phyloP scores from a whole-genome alignment of 2,329 filamentous ascomycete genomes.

The Chrysosporium keratinophilum region DNA sequence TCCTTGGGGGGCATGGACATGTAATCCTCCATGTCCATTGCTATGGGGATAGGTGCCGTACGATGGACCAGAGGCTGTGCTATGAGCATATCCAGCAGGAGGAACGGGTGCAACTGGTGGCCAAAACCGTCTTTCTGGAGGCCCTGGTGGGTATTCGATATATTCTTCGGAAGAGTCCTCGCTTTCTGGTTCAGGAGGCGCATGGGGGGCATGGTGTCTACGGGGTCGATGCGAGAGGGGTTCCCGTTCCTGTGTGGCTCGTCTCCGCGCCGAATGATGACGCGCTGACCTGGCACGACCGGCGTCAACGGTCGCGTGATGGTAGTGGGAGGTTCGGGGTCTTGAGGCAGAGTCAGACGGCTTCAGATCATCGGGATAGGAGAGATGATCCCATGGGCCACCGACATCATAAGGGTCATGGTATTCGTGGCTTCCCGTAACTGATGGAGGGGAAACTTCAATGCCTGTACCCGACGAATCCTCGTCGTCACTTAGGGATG shows the following conservation, averaged over 20 bases:
- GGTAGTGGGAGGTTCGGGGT: conserved; percentile 33
- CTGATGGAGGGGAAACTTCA: conserved; percentile 34
- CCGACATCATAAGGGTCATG: conserved; percentile 27
- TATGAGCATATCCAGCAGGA: conserved; percentile 30
- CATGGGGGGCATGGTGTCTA: conserved; percentile 31
- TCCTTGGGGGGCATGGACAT: conserved; percentile 22
- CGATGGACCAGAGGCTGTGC: conserved; percentile 32
- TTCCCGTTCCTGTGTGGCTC: conserved; percentile 26
- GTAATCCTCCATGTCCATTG: conserved; percentile 17
- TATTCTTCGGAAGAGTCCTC: conserved; percentile 55
- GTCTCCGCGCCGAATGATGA: conserved; percentile 14
- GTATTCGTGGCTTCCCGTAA: conserved; percentile 33
- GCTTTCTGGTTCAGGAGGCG: conserved; percentile 46
- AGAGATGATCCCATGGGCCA: conserved; percentile 30
- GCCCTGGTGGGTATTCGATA: conserved; percentile 32
- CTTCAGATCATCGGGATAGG: conserved; percentile 39
- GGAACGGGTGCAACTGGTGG: conserved; percentile 23
- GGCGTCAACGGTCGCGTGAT: conserved; percentile 31
- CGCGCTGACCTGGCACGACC: conserved; percentile 27
- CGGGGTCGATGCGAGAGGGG: conserved; percentile 30
- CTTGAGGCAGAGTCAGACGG: conserved; percentile 40
- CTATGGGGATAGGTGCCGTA: conserved; percentile 24
- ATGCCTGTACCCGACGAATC: conserved; percentile 33
- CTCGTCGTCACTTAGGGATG: conserved; percentile 32
- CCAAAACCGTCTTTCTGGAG: conserved; percentile 29